Evolutionary conservation across 257 asterid species (phyloP).

Genomic region (Solanum dulcamara): DNA sequence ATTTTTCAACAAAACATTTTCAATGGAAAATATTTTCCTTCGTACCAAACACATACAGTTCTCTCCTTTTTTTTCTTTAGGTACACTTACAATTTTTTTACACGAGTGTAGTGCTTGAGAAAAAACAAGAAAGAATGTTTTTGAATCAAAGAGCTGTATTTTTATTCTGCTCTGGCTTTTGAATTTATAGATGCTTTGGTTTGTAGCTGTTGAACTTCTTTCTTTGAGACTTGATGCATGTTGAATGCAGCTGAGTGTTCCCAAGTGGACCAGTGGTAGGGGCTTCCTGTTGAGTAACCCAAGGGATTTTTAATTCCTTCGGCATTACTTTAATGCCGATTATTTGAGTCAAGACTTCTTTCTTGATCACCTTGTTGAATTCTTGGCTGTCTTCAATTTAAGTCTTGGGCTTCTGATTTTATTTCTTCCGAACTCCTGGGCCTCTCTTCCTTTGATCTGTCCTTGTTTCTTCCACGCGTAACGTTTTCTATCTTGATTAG

Average conservation of each 20-base stretch:
- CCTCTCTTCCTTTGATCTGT: not conserved
- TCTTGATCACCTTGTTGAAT: not conserved
- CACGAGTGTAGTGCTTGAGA: not conserved
- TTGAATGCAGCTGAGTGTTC: not conserved
- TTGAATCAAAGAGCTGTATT: not conserved
- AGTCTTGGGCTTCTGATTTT: not conserved
- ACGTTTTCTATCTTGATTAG: not conserved
- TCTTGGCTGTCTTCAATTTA: not conserved
- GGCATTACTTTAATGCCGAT: not conserved
- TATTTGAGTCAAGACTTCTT: not conserved
- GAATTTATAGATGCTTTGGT: not conserved
- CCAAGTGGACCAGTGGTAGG: not conserved
- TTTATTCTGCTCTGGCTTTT: not conserved
- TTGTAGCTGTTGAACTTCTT: not conserved
- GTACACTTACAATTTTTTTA: not conserved
- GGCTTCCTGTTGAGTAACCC: not conserved
- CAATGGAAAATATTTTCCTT: too few relatives aligned
- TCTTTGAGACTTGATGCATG: not conserved
- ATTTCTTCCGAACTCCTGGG: not conserved
- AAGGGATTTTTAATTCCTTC: not conserved
- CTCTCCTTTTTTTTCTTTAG: too few relatives aligned
- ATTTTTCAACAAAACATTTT: too few relatives aligned
- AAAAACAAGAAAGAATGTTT: not conserved
- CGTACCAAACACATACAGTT: too few relatives aligned
- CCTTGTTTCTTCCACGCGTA: not conserved